phyloP scores from a whole-genome alignment of 1,139 yeast genomes.

The Scheffersomyces illinoinensis region DNA sequence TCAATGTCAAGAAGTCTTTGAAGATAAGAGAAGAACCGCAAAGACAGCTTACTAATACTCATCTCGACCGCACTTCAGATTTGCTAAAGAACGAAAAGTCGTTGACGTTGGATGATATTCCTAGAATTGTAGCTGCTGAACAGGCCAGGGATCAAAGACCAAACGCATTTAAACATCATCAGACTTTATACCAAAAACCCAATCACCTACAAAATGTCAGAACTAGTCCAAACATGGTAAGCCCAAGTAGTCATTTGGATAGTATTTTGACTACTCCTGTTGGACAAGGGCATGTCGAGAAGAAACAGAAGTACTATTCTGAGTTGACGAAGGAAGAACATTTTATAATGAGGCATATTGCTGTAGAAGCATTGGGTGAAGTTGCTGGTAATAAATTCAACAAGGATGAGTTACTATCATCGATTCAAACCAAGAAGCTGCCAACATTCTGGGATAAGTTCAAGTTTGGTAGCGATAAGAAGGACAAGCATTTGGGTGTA shows the following conservation, averaged over 20 bases:
- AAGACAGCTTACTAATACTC: slow-evolving; percentile 30
- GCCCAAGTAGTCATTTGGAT: slow-evolving; percentile 16
- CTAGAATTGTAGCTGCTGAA: slow-evolving; percentile 95
- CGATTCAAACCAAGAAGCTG: slow-evolving; percentile 58
- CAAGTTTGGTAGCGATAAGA: slow-evolving; percentile 31
- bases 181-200: slow-evolving; percentile 43
- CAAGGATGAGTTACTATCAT: slow-evolving; percentile 52
- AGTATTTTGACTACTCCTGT: slow-evolving; percentile 17
- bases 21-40: slow-evolving; percentile 50
- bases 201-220: slow-evolving; percentile 37
- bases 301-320: slow-evolving; percentile 58
- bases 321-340: slow-evolving; percentile 66
- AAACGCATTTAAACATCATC: slow-evolving; percentile 76
- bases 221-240: slow-evolving; percentile 9
- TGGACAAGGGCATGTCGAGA: slow-evolving; percentile 4
- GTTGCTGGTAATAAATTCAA: slow-evolving; percentile 35
- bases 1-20: slow-evolving; percentile 37
- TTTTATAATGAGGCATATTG: slow-evolving; percentile 63
- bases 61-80: slow-evolving; percentile 60
- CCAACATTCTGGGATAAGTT: slow-evolving; percentile 78
- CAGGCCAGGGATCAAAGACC: slow-evolving; percentile 93
- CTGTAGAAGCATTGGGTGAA: slow-evolving; percentile 61
- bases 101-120: slow-evolving; percentile 91
- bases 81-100: slow-evolving; percentile 79
- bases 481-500: slow-evolving; percentile 42